phyloP scores from a whole-genome alignment of 805 yeast species.

The Komagataella mondaviorum region DNA sequence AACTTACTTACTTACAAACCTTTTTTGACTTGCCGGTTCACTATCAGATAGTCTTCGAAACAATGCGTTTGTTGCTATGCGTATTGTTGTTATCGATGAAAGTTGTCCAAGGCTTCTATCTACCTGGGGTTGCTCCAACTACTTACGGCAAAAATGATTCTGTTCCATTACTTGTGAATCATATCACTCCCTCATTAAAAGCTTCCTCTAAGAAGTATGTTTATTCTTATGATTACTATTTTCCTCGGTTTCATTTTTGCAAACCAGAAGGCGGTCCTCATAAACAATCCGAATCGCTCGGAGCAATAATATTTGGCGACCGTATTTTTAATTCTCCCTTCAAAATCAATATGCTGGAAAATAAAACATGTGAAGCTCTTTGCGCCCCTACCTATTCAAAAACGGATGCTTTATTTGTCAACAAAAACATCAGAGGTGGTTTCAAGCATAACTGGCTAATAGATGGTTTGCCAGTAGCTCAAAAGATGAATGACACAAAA shows the following conservation, averaged over 20 bases:
- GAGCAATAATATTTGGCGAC: slow-evolving; percentile 91
- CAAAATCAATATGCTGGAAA: slow-evolving; percentile 62
- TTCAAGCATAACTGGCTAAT: slow-evolving; percentile 86
- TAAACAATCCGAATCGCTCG: slow-evolving; percentile 81
- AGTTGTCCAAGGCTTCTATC: slow-evolving; percentile 49
- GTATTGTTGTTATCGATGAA: slow-evolving; percentile 5
- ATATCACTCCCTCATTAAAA: slow-evolving; percentile 65
- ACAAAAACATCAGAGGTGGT: slow-evolving; percentile 67
- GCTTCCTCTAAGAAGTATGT: slow-evolving; percentile 38
- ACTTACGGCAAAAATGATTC: slow-evolving; percentile 62
- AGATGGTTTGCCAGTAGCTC: slow-evolving; percentile 92
- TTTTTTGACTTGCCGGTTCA: neutral
- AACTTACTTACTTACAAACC: neutral
- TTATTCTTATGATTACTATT: slow-evolving; percentile 75
- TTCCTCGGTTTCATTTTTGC: slow-evolving; percentile 76
- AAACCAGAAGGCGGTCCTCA: slow-evolving; percentile 49
- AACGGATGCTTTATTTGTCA: slow-evolving; percentile 62
- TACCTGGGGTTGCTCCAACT: slow-evolving; percentile 95
- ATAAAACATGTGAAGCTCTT: slow-evolving; percentile 51
- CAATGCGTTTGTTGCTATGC: neutral
- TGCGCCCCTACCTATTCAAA: slow-evolving; percentile 52
- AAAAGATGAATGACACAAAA: slow-evolving; percentile 36
- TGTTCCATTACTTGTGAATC: slow-evolving; percentile 77
- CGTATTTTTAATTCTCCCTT: slow-evolving; percentile 90
- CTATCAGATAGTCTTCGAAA: neutral